Base-by-base conservation (phyloP, 2,329 filamentous ascomycete species). In the Atkinsonella texensis region DNA sequence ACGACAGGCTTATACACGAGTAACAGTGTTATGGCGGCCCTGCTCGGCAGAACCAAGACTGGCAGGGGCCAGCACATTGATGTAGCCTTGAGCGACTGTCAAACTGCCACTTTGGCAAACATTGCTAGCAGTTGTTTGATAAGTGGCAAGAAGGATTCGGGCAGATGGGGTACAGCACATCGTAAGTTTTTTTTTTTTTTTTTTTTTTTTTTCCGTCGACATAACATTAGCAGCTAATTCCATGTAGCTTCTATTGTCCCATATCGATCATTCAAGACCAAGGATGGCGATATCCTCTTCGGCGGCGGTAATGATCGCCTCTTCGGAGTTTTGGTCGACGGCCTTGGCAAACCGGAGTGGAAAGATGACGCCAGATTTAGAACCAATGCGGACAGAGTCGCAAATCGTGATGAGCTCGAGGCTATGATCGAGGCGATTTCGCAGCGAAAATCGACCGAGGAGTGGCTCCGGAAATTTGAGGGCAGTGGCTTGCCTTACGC, bases 161-260 rank as follows among this genome's bases (percentile, higher is more conserved):
- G 93, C 0, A 78, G 93, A 56, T 97, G 93, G 91, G 93, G 93
- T 7, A 98, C 93, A 3, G 91, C 91, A 43, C 93, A 98, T 74
- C 93, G 87, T 88, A 72, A 70, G 71, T 69, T 6, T 33, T n/a
- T 28, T 17, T 32, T 31, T 32, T 20, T 47, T 28, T 23, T 33
- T 15, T 10, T 13, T 40, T 17, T 38, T 46, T 51, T 40, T 17
- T 15, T 46, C 15, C 11, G 50, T 15, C 32, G 11, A 23, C 17
- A 2, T 35, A 20, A 23, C 17, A 35, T 9, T 20, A 9, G 17
- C 13, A 18, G 17, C 48, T 51, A 13, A 51, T 17, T 13, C 7
- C 20, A n/a, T 17, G 12, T 50, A 90, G 87, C 91, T n/a, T 95
- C 89, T 0, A 97, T 98, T 64, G 93, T 98, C 0, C 93, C 93